Evolutionary conservation across 805 yeast species (phyloP).

Genomic region (Metschnikowia reukaufii): DNA sequence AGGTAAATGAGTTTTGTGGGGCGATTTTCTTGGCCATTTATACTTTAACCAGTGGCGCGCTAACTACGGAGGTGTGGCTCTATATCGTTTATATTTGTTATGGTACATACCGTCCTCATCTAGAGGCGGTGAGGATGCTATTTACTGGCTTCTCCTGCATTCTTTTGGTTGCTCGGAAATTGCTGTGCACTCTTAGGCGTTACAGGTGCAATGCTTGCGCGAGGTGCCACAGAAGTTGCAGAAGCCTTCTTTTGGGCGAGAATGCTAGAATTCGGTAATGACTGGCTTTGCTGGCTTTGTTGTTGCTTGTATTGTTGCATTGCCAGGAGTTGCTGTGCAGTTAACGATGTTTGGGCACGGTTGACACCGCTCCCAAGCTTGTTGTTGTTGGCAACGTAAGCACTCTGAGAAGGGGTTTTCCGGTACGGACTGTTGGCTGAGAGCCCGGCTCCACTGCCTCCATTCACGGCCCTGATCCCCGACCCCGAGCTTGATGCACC

Average conservation of each 20-base stretch:
- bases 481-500: constrained; percentile 1
- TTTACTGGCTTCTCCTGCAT: constrained; percentile 7
- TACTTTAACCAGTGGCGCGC: constrained; percentile 1
- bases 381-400: constrained; percentile 1
- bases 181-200: constrained; percentile 9
- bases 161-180: constrained; percentile 6
- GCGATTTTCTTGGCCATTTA: not conserved
- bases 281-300: constrained; percentile 14
- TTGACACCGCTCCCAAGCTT: constrained; percentile 6
- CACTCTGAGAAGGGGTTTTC: constrained; percentile 4
- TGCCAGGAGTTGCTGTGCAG: constrained; percentile 15
- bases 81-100: constrained; percentile 14
- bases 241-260: constrained; percentile 9
- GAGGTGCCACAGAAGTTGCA: not conserved
- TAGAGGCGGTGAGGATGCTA: constrained; percentile 13
- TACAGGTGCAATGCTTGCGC: not conserved
- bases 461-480: constrained; percentile 2
- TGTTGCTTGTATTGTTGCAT: constrained; percentile 12
- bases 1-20: not conserved
- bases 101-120: constrained; percentile 20
- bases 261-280: constrained; percentile 1
- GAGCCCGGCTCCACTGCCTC: constrained; percentile 8
- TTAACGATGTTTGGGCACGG: constrained; percentile 6
- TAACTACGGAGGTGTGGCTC: constrained; percentile 6
- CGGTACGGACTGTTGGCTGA: constrained; percentile 13